Conservation (phyloP, 306 rosid species). For the Casuarina glauca region DNA sequence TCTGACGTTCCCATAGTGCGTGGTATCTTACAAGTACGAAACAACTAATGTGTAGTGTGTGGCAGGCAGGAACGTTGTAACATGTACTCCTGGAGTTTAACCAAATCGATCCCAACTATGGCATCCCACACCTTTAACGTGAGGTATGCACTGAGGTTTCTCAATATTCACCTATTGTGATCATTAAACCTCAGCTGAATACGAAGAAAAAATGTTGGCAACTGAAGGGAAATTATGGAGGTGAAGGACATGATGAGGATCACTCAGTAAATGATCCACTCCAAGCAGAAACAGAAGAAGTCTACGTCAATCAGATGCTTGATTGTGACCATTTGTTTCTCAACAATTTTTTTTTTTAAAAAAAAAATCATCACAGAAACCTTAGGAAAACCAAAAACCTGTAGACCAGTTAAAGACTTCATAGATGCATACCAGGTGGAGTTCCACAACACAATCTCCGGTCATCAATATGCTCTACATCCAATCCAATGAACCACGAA, state of each 20-base stretch:
- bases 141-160: neutral
- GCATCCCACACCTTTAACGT: neutral
- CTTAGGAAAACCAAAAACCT: neutral
- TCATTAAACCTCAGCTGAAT: neutral
- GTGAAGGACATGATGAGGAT: neutral
- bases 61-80: neutral
- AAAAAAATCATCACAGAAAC: neutral
- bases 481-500: conserved; percentile 63
- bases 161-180: neutral
- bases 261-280: neutral
- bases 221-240: neutral
- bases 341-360: neutral
- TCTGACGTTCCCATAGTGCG: neutral
- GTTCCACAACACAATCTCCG: conserved; percentile 66
- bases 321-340: neutral
- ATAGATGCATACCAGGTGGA: conserved; percentile 42
- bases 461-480: conserved; percentile 59
- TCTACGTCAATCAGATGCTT: neutral
- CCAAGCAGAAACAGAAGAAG: neutral
- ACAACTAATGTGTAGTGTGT: neutral
- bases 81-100: neutral
- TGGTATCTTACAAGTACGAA: neutral
- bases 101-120: neutral
- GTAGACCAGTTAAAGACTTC: neutral
- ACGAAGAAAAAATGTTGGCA: neutral